Percentiles rank a stretch among this genome's conserved stretches.
phyloP scores from a whole-genome alignment of 352 stramenopile genomes.

The Globisporangium carolinianum region DNA sequence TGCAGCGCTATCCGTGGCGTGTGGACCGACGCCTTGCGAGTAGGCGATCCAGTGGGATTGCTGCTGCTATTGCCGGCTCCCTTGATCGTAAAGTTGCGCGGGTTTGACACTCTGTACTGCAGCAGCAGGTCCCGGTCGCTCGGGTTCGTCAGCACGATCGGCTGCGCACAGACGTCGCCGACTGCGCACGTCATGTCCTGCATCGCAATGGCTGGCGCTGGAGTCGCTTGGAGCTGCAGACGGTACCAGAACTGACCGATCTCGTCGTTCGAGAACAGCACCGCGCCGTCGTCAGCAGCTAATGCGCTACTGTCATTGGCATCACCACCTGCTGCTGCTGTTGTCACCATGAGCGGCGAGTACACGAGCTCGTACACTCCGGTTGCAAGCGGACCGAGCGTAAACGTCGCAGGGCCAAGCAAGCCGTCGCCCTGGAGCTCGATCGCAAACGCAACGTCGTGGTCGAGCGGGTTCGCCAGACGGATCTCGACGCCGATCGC shows the following conservation, averaged over 20 bases:
- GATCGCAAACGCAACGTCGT: slow-evolving; percentile 81
- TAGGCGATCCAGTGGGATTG: no score
- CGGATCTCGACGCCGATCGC: slow-evolving; percentile 88
- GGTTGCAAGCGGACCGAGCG: slow-evolving; percentile 54
- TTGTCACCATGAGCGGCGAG: slow-evolving; percentile 71
- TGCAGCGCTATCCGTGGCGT: slow-evolving; percentile 30
- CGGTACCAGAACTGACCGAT: slow-evolving; percentile 94
- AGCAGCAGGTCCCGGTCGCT: slow-evolving; percentile 72
- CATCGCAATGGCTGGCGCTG: slow-evolving; percentile 38
- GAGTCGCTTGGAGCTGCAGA: slow-evolving; percentile 68
- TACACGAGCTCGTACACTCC: slow-evolving; percentile 91
- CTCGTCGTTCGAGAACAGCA: slow-evolving; percentile 86
- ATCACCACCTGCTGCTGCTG: not conserved
- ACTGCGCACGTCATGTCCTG: slow-evolving; percentile 81
- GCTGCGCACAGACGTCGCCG: slow-evolving; percentile 64
- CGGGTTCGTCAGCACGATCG: slow-evolving; percentile 88
- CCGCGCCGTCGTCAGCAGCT: slow-evolving; percentile 46
- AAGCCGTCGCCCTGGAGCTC: slow-evolving; percentile 81
- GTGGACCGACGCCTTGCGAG: not conserved
- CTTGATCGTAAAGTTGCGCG: slow-evolving; percentile 88
- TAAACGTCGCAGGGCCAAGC: slow-evolving; percentile 69
- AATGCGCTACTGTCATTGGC: not conserved
- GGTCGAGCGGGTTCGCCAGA: slow-evolving; percentile 85
- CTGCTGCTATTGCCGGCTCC: not conserved
- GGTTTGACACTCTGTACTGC: slow-evolving; percentile 63